Conservation (phyloP, 2,329 filamentous ascomycete genomes). For the Lachnellula suecica region DNA sequence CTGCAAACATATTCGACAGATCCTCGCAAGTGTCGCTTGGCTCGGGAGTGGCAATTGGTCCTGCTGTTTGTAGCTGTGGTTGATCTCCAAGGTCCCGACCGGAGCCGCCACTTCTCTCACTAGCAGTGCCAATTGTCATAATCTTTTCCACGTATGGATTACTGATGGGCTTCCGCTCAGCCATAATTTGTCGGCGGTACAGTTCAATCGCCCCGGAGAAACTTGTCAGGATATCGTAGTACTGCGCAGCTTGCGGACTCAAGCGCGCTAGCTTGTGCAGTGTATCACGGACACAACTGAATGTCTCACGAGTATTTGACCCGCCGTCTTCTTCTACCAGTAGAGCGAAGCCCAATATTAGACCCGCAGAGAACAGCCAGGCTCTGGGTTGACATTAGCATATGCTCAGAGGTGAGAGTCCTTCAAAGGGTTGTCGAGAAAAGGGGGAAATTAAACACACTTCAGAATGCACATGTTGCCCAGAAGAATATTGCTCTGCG, state of each 20-base stretch:
- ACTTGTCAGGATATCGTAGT: conserved; percentile 4
- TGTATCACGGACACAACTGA: not conserved
- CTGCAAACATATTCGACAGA: not conserved
- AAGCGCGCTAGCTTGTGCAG: conserved; percentile 1
- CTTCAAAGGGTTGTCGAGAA: not conserved
- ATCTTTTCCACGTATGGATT: not conserved
- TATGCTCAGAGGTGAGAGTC: not conserved
- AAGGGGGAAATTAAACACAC: not conserved
- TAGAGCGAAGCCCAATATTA: conserved; percentile 7
- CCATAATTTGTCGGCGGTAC: not conserved
- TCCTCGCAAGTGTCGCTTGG: not conserved
- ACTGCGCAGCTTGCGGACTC: conserved; percentile 9
- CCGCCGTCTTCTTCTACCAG: conserved; percentile 2
- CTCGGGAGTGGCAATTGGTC: not conserved
- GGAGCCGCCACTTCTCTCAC: not conserved
- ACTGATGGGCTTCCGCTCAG: not conserved
- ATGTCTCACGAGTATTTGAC: conserved; percentile 4
- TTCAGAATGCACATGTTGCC: conserved; percentile 10
- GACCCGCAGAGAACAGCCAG: conserved; percentile 8
- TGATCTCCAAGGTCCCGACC: not conserved
- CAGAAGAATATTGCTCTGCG: conserved; percentile 1
- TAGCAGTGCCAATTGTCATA: not conserved
- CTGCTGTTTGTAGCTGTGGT: not conserved
- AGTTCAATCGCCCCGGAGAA: conserved; percentile 4
- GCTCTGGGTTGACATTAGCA: conserved; percentile 1